Evolutionary conservation across 176 grass and related monocot species (phyloP).

Genomic region (Carex cristatella): DNA sequence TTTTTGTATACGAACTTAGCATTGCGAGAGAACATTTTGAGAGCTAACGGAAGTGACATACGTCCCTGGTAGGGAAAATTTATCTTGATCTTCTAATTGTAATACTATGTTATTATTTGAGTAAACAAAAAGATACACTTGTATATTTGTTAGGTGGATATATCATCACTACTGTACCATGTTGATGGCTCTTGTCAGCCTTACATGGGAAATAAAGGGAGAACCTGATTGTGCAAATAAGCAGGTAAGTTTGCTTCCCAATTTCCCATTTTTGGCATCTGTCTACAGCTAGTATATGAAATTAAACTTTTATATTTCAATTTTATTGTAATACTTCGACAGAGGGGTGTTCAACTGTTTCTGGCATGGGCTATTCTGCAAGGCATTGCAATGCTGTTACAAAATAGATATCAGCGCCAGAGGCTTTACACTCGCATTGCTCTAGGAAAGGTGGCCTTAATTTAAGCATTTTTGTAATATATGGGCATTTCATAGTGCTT

Average conservation of each 20-base stretch:
- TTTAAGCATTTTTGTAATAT: neutral
- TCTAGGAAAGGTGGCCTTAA: slow-evolving; percentile 67
- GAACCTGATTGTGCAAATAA: slow-evolving; percentile 84
- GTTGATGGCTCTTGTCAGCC: slow-evolving; percentile 83
- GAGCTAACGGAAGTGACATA: slow-evolving; percentile 81
- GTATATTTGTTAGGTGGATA: slow-evolving; percentile 82
- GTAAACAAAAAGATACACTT: neutral
- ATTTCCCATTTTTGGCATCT: neutral
- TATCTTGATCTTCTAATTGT: neutral
- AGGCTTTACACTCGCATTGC: slow-evolving; percentile 93
- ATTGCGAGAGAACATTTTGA: slow-evolving; percentile 70
- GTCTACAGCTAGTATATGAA: neutral
- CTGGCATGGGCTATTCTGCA: slow-evolving; percentile 91
- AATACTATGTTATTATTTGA: neutral
- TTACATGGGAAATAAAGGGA: slow-evolving; percentile 96
- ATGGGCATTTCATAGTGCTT: neutral
- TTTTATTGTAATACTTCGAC: neutral
- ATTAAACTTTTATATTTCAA: neutral
- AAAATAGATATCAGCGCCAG: slow-evolving; percentile 96
- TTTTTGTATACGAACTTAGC: slow-evolving; percentile 79
- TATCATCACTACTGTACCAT: slow-evolving; percentile 97
- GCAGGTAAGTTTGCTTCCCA: slow-evolving; percentile 48
- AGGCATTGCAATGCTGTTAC: slow-evolving; percentile 88
- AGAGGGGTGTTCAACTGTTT: slow-evolving; percentile 88
- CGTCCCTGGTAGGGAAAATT: slow-evolving; percentile 55